phyloP scores from a whole-genome alignment of 2,329 filamentous ascomycete species.

The Aureobasidium sp. region DNA sequence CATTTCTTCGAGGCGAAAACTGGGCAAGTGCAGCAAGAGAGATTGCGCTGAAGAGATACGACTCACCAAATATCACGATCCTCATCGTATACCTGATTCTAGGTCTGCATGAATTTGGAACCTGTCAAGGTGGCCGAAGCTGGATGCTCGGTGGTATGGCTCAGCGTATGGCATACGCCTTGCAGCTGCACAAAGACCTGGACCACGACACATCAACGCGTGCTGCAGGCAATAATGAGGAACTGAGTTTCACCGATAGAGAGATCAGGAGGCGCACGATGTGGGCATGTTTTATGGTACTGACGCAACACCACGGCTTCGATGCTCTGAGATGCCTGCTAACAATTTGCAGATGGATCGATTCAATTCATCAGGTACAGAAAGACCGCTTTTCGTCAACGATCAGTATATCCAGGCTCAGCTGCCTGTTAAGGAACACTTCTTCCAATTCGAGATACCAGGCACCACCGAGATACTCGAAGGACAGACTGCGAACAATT shows the following conservation, averaged over 20 bases:
- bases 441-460: conserved; percentile 86
- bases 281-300: conserved; percentile 83
- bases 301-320: not conserved
- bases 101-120: conserved; percentile 91
- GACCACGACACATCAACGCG: conserved; percentile 53
- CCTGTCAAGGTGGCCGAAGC: conserved; percentile 88
- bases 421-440: conserved; percentile 80
- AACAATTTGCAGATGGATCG: conserved; percentile 64
- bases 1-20: conserved; percentile 80
- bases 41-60: conserved; percentile 80
- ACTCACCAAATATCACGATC: conserved; percentile 93
- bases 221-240: conserved; percentile 22
- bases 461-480: conserved; percentile 78
- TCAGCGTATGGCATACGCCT: conserved; percentile 91
- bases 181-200: conserved; percentile 87
- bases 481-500: conserved; percentile 59
- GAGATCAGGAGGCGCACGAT: conserved; percentile 90
- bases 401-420: conserved; percentile 86
- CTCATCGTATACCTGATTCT: conserved; percentile 83
- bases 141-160: conserved; percentile 96
- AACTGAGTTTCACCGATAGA: conserved; percentile 75
- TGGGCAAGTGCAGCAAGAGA: conserved; percentile 85
- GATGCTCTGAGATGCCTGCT: not conserved
- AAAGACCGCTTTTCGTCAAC: conserved; percentile 82
- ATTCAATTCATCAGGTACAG: conserved; percentile 92